These are phyloP conservation scores for Erodium moschatum DNA, from an alignment of 441 rosid species.

Conservation along the genomic window DNA sequence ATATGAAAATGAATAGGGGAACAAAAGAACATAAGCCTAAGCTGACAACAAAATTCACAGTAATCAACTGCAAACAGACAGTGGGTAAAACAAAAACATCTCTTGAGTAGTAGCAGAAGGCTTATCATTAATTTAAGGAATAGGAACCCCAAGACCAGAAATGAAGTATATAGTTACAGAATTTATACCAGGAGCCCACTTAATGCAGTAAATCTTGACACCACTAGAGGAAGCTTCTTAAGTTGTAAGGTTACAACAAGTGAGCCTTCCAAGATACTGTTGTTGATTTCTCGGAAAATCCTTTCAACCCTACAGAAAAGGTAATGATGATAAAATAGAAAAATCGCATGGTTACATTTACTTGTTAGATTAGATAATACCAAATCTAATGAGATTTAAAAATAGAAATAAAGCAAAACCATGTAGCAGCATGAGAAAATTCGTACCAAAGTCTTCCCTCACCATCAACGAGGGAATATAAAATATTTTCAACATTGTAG, in stretches of 20 bases:
- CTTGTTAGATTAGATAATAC: background rate
- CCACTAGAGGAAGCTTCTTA: constrained; percentile 70
- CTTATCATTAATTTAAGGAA: constrained; percentile 11
- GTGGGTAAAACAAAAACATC: constrained; percentile 9
- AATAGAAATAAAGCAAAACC: constrained; percentile 1
- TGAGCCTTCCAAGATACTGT: constrained; percentile 57
- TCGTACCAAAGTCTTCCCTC: constrained; percentile 89
- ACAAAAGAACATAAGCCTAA: background rate
- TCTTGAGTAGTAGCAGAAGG: background rate
- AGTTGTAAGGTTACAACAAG: constrained; percentile 70
- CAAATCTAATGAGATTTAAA: background rate
- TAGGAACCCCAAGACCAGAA: background rate
- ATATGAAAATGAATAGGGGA: background rate
- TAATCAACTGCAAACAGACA: constrained; percentile 19
- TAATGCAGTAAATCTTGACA: constrained; percentile 81
- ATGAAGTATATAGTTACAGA: constrained; percentile 12
- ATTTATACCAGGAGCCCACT: constrained; percentile 86
- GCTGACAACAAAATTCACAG: constrained; percentile 8
- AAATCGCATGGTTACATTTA: background rate
- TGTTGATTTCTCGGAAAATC: constrained; percentile 71
- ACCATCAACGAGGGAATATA: constrained; percentile 79
- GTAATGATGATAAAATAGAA: constrained; percentile 11
- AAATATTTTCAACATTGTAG: constrained; percentile 68
- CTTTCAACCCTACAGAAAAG: constrained; percentile 75
- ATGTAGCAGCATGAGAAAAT: constrained; percentile 11